Base-by-base conservation (phyloP, 176 grass and related monocot genomes). In the Oryza longistaminata region DNA sequence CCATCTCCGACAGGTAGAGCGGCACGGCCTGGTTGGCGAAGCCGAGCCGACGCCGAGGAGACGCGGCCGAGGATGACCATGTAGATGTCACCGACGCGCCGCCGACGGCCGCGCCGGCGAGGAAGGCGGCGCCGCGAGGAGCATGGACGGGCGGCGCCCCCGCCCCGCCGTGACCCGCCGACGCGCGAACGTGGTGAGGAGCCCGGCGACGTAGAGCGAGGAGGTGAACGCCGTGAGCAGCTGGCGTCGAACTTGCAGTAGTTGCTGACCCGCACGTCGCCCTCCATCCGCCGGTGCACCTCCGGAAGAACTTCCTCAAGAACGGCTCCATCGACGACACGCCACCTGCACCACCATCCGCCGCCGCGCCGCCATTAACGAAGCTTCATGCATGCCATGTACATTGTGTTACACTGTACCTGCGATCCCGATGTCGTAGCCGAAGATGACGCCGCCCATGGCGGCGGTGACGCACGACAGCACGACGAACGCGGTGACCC, bases 211-310 rank as follows among this genome's bases (percentile, higher is more conserved):
- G 77, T 97, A 97, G 66, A 97, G 87, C 1, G 95, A 97, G 1
- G 95, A 97, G 33, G 92, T 97, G 90, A 97, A 94, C 0, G 82
- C 73, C 2, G 90, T 91, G 9, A 97, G 85, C 1, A 97, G 90
- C 90, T 97, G 92, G 92, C 95, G 66, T 97, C 81, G 70, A 97
- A 97, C 85, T 97, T 97, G 71, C 95, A 97, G 85, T 97, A 97
- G 88, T 93, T 93, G 87, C 91, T 96, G 16, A 93, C 88, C 2
- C 44, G 50, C 9, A 84, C 80, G 70, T 91, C 88, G 43, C 86
- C 84, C 2, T 78, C 50, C 94, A 96, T 96, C 71, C 77, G 85
- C 0, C 64, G 79, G 84, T 93, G 89, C 17, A 96, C 94, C 0
- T 89, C 82, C 12, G 94, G 77, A 93, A 96, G 69, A 96, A 96